These are phyloP conservation scores for Scheffersomyces parashehatae DNA, from an alignment of 1,139 yeast genomes.

Conservation along the genomic window DNA sequence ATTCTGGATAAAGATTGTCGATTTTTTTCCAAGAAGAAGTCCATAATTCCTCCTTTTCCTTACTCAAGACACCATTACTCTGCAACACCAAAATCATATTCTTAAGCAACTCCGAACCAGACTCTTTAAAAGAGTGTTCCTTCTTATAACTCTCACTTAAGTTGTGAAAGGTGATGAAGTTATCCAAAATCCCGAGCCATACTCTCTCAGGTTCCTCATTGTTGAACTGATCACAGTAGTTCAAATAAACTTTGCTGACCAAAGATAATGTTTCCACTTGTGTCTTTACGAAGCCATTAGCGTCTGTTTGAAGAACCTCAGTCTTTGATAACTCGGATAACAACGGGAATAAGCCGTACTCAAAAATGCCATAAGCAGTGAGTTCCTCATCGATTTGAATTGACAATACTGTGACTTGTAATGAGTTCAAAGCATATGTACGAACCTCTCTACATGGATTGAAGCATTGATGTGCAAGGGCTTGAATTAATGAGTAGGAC, in stretches of 20 bases:
- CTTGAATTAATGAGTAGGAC: slow-evolving; percentile 67
- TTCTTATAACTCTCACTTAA: slow-evolving; percentile 23
- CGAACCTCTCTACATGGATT: slow-evolving; percentile 84
- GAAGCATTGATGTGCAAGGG: slow-evolving; percentile 83
- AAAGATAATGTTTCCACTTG: slow-evolving; percentile 67
- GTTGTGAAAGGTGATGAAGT: slow-evolving; percentile 28
- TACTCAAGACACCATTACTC: slow-evolving; percentile 23
- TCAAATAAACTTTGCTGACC: slow-evolving; percentile 71
- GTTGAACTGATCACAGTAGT: slow-evolving; percentile 32
- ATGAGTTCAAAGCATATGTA: slow-evolving; percentile 55
- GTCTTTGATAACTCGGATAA: slow-evolving; percentile 65
- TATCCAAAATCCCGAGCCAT: slow-evolving; percentile 41
- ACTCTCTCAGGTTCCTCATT: slow-evolving; percentile 24
- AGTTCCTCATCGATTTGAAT: slow-evolving; percentile 32
- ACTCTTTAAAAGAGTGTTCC: slow-evolving; percentile 48
- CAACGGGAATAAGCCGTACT: slow-evolving; percentile 73
- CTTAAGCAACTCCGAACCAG: slow-evolving; percentile 63
- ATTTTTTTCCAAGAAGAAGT: slow-evolving; percentile 44
- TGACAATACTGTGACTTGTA: slow-evolving; percentile 50
- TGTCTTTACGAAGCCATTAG: slow-evolving; percentile 61
- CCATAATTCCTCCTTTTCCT: slow-evolving; percentile 30
- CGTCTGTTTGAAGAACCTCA: slow-evolving; percentile 67
- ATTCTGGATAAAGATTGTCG: slow-evolving; percentile 45
- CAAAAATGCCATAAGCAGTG: slow-evolving; percentile 60
- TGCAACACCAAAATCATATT: slow-evolving; percentile 51